Base-by-base conservation (phyloP, 306 rosid species). In the Heteromeles arbutifolia region DNA sequence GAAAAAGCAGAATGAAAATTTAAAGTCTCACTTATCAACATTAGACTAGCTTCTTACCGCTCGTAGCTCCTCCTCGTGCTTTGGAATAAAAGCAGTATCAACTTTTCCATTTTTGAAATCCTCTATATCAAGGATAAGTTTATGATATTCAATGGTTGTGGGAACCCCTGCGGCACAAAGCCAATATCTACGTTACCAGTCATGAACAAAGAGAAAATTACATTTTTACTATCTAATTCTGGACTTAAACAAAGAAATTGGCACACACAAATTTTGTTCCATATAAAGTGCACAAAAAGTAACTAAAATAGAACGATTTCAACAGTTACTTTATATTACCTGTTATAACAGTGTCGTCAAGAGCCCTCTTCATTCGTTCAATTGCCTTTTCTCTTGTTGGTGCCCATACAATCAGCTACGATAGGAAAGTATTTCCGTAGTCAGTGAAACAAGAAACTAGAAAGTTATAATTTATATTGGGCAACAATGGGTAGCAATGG, bases 101-200 rank as follows among this genome's bases (percentile, higher is more conserved):
- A 95, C 98, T 64, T 92, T 92, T 54, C 97, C 98, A 76, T 81
- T 85, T 81, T 74, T 90, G 86, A 95, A 95, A 87, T 95, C 98
- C 97, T 95, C 97, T 56, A 89, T 74, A 72, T 95, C 96, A 57
- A 95, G 96, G 86, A 95, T 95, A 62, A 95, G 97, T 84, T 95
- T 95, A 83, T 95, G 98, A 86, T 95, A 95, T 29, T 95, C 99
- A 62, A 95, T 92, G 79, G 99, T 95, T n/a, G 99, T 95, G 62
- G 99, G 99, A 82, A 95, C 91, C 75, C 99, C 97, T 92, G 92
- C 28, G 66, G 70, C 5, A 71, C n/a, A 29, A 72, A 21, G 28
- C 62, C 13, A 61, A 58, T 19, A 15, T 66, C 18, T 21, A 65
- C 11, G 21, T 65, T 65, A 65, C n/a, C 43, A 65, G 26, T 2